These are phyloP conservation scores for Fusarium penzigii DNA, from an alignment of 2,329 filamentous ascomycete species.

Conservation along the genomic window DNA sequence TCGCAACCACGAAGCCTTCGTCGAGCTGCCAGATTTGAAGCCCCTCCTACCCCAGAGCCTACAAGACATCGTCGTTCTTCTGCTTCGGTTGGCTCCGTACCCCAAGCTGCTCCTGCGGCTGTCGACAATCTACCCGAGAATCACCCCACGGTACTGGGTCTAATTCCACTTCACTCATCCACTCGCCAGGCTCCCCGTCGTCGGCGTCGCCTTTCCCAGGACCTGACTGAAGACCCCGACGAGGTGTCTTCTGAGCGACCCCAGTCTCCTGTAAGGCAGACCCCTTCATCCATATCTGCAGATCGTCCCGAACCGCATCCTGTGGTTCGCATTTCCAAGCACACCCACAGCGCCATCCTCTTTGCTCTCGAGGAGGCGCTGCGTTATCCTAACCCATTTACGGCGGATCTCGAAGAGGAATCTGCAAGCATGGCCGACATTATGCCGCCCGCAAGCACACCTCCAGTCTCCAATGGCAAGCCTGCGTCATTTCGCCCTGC, in stretches of 20 bases:
- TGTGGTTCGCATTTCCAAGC: conserved; percentile 70
- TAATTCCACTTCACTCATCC: conserved; percentile 41
- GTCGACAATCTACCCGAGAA: conserved; percentile 25
- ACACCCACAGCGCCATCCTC: conserved; percentile 86
- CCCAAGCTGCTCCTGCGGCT: conserved; percentile 33
- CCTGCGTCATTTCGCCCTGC: conserved; percentile 47
- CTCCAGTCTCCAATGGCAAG: conserved; percentile 57
- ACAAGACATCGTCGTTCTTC: conserved; percentile 48
- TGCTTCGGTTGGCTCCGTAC: conserved; percentile 50
- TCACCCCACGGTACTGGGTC: conserved; percentile 28
- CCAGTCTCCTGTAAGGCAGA: conserved; percentile 26
- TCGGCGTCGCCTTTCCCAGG: conserved; percentile 46
- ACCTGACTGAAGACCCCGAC: conserved; percentile 48
- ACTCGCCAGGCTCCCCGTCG: conserved; percentile 36
- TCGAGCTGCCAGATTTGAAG: conserved; percentile 53
- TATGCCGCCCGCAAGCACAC: conserved; percentile 55
- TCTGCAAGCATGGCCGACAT: conserved; percentile 92
- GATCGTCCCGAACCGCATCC: conserved; percentile 45
- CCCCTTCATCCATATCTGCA: conserved; percentile 33
- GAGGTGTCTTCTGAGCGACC: conserved; percentile 39
- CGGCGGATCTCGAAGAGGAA: conserved; percentile 81
- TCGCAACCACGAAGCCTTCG: conserved; percentile 50
- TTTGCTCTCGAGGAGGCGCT: conserved; percentile 91
- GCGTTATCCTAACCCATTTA: conserved; percentile 79
- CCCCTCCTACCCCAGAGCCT: conserved; percentile 40